A percentile compares a stretch with the other conserved stretches of the same genome.
phyloP scores from a whole-genome alignment of 345 rosid species.

The Draba incana region DNA sequence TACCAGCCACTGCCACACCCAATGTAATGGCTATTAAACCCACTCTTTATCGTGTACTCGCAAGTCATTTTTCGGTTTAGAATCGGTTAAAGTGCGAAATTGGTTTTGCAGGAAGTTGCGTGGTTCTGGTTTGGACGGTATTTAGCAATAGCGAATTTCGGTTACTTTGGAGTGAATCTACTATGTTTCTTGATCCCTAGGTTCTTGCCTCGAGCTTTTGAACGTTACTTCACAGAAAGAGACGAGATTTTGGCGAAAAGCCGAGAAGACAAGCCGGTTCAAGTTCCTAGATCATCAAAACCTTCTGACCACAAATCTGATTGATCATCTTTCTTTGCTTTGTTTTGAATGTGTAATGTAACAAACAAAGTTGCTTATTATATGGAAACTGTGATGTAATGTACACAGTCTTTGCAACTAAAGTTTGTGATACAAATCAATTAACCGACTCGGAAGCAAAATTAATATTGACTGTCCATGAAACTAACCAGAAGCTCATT shows the following conservation, averaged over 20 bases:
- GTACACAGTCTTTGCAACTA: too few species aligned
- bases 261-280: conserved; percentile 56
- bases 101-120: conserved; percentile 46
- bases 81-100: conserved; percentile 26
- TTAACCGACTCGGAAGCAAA: not conserved
- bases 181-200: conserved; percentile 76
- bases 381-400: not conserved
- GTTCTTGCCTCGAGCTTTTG: conserved; percentile 82
- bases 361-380: not conserved
- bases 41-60: not conserved
- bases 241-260: conserved; percentile 59
- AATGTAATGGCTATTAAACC: conserved; percentile 45
- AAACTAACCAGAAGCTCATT: conserved; percentile 72
- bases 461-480: conserved; percentile 83
- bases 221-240: conserved; percentile 61
- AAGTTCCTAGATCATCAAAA: conserved; percentile 42
- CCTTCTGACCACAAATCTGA: conserved; percentile 54
- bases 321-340: conserved; percentile 32
- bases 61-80: not conserved
- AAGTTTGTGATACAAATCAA: not conserved
- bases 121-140: conserved; percentile 90
- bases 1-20: conserved; percentile 53
- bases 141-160: conserved; percentile 58
- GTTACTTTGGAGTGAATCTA: conserved; percentile 73
- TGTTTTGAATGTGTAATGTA: conserved; percentile 18